phyloP scores from a whole-genome alignment of 2,329 filamentous ascomycete species.

The Cytospora chrysosperma region DNA sequence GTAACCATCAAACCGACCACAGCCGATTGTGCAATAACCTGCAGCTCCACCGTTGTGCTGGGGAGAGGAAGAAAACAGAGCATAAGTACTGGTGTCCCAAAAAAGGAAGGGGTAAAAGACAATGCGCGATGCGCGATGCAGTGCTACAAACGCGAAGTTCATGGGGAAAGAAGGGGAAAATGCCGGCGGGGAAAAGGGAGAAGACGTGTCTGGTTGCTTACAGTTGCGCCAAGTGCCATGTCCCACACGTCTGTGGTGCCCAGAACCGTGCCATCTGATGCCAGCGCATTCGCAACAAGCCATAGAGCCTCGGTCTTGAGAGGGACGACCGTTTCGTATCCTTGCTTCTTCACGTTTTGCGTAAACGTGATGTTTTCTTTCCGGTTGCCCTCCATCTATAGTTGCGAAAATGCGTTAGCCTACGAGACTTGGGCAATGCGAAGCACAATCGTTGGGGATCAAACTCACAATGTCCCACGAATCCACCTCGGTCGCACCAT shows the following conservation, averaged over 20 bases:
- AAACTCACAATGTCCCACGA: constrained; percentile 24
- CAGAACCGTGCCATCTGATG: constrained; percentile 17
- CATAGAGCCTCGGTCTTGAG: constrained; percentile 17
- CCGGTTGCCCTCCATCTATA: constrained; percentile 17
- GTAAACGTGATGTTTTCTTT: constrained; percentile 20
- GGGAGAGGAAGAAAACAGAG: background rate
- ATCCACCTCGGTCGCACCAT: constrained; percentile 34
- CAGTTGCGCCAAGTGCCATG: constrained; percentile 19
- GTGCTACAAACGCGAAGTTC: background rate
- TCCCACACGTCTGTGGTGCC: constrained; percentile 24
- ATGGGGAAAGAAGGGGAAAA: background rate
- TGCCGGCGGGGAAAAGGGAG: background rate
- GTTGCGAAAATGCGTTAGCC: background rate
- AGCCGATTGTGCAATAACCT: constrained; percentile 23
- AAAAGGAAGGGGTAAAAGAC: background rate
- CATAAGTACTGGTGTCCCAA: background rate
- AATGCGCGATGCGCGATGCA: too few species aligned
- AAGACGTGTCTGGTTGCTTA: constrained; percentile 4
- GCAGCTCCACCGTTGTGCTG: constrained; percentile 21
- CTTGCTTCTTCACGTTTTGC: constrained; percentile 20
- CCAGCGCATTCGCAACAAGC: constrained; percentile 20
- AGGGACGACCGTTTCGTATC: constrained; percentile 21
- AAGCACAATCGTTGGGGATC: background rate
- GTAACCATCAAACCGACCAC: constrained; percentile 20
- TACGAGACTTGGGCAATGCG: background rate